These are phyloP conservation scores for Bipolaris cookei DNA, from an alignment of 2,329 filamentous ascomycete species.

Conservation along the genomic window DNA sequence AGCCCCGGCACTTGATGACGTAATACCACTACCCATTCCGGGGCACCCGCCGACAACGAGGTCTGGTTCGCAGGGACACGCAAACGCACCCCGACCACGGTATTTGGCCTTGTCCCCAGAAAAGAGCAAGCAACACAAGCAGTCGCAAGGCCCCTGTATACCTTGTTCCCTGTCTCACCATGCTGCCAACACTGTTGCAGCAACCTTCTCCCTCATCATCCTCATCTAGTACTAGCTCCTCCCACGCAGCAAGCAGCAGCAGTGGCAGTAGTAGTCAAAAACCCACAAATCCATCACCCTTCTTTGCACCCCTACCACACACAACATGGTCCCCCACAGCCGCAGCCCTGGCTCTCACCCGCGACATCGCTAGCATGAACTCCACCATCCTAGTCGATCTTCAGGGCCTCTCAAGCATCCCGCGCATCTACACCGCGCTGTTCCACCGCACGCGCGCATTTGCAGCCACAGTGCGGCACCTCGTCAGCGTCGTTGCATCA, in stretches of 20 bases:
- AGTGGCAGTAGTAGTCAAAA: not conserved
- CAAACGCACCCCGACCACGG: too few species aligned
- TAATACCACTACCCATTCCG: too few species aligned
- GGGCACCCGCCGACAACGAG: too few species aligned
- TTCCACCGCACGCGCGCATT: conserved; percentile 19
- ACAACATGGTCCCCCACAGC: conserved; percentile 3
- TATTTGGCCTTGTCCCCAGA: too few species aligned
- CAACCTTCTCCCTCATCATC: too few species aligned
- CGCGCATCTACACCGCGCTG: conserved; percentile 11
- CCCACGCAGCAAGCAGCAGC: not conserved
- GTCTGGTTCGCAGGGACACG: too few species aligned
- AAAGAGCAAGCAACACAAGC: too few species aligned
- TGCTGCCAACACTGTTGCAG: too few species aligned
- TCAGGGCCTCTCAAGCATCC: conserved; percentile 5
- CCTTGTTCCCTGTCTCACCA: too few species aligned
- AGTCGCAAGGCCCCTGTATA: too few species aligned
- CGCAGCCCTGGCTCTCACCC: not conserved
- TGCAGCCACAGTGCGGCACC: conserved; percentile 11
- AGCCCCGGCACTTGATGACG: too few species aligned
- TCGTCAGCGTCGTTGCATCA: conserved; percentile 2
- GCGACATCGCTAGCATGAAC: conserved; percentile 9
- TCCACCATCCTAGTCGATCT: conserved; percentile 1
- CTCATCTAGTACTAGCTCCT: not conserved
- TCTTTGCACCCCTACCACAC: not conserved
- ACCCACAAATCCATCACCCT: not conserved